Evolutionary conservation across 768 basidiomycete genomes (phyloP), one percentile per base, ranked within the genome.

Genomic region (Collybia nuda): DNA sequence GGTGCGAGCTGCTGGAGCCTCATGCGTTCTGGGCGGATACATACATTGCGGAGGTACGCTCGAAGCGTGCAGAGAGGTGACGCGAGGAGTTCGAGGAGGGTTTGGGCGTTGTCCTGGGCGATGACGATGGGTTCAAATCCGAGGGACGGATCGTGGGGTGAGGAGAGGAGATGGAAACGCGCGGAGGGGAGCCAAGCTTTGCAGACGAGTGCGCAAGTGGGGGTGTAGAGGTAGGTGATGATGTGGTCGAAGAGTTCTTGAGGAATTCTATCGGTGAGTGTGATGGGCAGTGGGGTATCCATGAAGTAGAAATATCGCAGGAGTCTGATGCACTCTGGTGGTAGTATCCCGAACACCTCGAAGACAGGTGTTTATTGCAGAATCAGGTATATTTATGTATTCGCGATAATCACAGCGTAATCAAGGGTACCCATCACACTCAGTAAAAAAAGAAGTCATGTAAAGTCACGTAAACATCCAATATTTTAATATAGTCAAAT

Each of bases 161-260:
- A 42, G 5, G 44, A 35, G 21, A 57, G 36, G 35, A 56, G 43
- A 18, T 55, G 54, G 41, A 50, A 43, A n/a, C 54, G 40, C n/a
- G 51, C 49, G 14, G 45, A 40, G 15, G 41, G 28, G 39, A 55
- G 26, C 56, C 54, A 55, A 23, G 48, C 17, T 19, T 18, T 44
- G 38, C 48, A 52, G 48, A 58, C 48, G 22, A 41, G 17, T 5
- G 52, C 50, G 35, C 48, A 53, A 32, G 17, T n/a, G 15, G 22
- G 36, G 29, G 38, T 28, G 23, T 36, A 29, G 26, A 43, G 18
- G 32, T 47, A 12, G 18, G 47, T 46, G 28, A 48, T 49, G 38
- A 46, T 51, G 37, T 45, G 38, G 18, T 46, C 44, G 32, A 45
- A 35, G 26, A 46, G 14, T 46, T 51, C 38, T 29, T 14, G 29